phyloP scores from a whole-genome alignment of 2,329 filamentous ascomycete species.

The Chrysoporthe deuterocubensis region DNA sequence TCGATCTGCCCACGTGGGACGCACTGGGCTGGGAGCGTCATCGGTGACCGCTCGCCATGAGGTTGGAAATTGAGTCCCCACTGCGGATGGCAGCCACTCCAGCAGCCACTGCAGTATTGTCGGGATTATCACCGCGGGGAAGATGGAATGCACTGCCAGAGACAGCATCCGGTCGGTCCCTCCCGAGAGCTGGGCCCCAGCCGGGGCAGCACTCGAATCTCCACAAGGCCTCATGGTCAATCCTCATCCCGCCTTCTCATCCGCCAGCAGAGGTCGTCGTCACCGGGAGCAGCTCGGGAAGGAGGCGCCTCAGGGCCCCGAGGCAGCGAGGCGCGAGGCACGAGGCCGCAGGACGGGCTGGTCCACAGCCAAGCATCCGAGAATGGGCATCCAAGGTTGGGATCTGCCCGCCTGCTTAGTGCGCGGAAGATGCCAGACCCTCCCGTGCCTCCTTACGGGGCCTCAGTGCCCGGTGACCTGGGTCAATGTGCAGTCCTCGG shows the following conservation, averaged over 20 bases:
- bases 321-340: background rate
- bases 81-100: background rate
- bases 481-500: too few species aligned
- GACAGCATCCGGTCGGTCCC: conserved; percentile 3
- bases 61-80: background rate
- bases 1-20: conserved; percentile 14
- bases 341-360: background rate
- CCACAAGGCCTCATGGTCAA: background rate
- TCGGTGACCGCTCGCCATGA: background rate
- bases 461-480: background rate
- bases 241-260: too few species aligned
- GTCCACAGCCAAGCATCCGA: background rate
- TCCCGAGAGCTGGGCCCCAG: background rate
- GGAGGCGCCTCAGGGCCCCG: background rate
- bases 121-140: too few species aligned
- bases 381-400: background rate
- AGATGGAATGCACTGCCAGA: background rate
- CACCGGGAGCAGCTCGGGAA: too few species aligned
- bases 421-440: background rate
- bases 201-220: background rate
- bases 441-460: background rate
- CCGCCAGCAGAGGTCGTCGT: too few species aligned
- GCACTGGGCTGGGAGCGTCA: background rate
- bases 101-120: background rate
- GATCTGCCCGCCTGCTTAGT: background rate